Evolutionary conservation across 2,329 filamentous ascomycete genomes (phyloP), one percentile per base, ranked within the genome.

Genomic region (Chalaropsis thielavioides): DNA sequence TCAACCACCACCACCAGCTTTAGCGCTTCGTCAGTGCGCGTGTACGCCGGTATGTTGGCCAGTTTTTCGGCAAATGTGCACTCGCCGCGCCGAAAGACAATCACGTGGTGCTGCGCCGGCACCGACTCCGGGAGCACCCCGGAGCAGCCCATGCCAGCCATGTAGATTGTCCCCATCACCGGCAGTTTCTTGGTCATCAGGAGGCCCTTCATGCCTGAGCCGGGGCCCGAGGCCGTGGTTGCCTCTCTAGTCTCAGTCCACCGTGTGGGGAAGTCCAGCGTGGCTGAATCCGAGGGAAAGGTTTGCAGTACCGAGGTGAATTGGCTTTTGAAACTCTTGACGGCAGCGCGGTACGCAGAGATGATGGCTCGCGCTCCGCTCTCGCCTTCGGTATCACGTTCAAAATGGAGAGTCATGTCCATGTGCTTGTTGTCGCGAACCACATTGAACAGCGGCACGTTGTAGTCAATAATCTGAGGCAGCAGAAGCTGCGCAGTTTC

Each of bases 1-100:
- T 77, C 75, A 3, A 96, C 83, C 0, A 96, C 76, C 54, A 97
- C 77, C 35, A 97, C 90, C 2, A 97, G 81, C 73, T 95, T 89
- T 19, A 97, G 77, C 0, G 85, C 80, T 2, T 74, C 73, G 0
- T 78, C 78, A 0, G 88, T 85, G 13, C 44, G 44, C 1, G 84
- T 79, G 72, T 86, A 92, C 10, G 83, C 82, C 0, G 92, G 91
- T n/a, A 97, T 91, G 69, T 90, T 92, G 62, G 81, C 80, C 0
- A 97, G 76, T 74, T 99, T 99, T 35, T 87, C 77, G 43, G 83
- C 86, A 74, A 97, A 97, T 27, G 82, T 87, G 76, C 94, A 99
- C 0, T 84, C 85, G 46, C 94, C 92, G 5, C 94, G 85, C 35
- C 83, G 85, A 70, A 97, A 80, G 61, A 96, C 82, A 67, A 99